Evolutionary conservation across 192 early-diverging fungal species (phyloP), one percentile per base, ranked within the genome.

Genomic region (Backusella mclennaniae): DNA sequence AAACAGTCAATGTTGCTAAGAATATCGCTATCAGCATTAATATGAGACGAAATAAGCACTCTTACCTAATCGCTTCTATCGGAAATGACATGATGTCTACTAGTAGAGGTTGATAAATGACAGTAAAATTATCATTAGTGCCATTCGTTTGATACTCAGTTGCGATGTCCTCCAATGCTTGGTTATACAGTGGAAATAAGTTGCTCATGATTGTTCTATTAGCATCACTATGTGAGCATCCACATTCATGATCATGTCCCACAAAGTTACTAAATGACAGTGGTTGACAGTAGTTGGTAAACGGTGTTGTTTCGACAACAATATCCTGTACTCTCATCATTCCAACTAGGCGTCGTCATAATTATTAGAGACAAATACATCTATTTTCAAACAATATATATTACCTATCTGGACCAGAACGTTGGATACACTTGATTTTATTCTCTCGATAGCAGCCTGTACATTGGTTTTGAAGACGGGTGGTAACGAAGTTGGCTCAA

Each of bases 1-100:
- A 91, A 91, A 73, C 90, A 91, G 66, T 91, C 90, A 66, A 84
- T 73, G 67, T 84, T 77, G 67, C 85, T 87, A 33, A 4, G 14
- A 49, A 23, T 49, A 71, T 4, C 6, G 46, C 46, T 6, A n/a
- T n/a, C 11, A 35, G 26, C 36, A 67, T 36, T 2, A 12, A 6
- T 3, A 3, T 72, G 15, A 36, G 1, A 3, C 5, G 19, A 8
- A 44, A 42, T 8, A 21, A 70, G 35, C 31, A 36, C 44, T 17
- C 19, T 41, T 81, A 75, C 73, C 80, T 82, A 2, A 91, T 72
- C 33, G 75, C 78, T 26, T 84, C 56, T 35, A 85, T 78, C 0
- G 83, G 77, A 83, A 85, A 88, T 2, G 75, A 69, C 31, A 36
- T 31, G 9, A 91, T 67, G 52, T 82, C 53, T 2, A 85, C 73